phyloP scores from a whole-genome alignment of 1,284 basidiomycete species.

The Tausonia pullulans region DNA sequence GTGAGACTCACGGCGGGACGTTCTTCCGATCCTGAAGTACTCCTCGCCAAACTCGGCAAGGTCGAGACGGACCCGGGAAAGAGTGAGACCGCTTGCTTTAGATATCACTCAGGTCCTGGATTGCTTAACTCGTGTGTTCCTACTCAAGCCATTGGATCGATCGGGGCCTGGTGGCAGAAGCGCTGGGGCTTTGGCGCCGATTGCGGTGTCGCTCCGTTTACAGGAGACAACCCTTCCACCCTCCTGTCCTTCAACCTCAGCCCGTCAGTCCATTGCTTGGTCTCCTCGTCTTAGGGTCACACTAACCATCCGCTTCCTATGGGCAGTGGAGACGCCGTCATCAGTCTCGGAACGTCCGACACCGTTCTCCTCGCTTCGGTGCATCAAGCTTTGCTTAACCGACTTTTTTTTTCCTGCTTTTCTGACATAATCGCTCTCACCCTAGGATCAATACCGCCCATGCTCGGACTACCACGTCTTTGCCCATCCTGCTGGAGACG shows the following conservation, averaged over 20 bases:
- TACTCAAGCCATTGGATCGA: conserved; percentile 51
- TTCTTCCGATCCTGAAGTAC: conserved; percentile 33
- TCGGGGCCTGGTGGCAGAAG: conserved; percentile 59
- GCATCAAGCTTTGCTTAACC: neutral
- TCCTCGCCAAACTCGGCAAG: conserved; percentile 57
- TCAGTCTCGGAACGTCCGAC: conserved; percentile 85
- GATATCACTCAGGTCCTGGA: too few relatives aligned
- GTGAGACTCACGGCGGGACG: conserved; percentile 42
- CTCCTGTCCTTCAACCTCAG: conserved; percentile 52
- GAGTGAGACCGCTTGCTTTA: too few relatives aligned
- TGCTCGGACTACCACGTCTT: conserved; percentile 40
- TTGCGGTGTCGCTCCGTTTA: conserved; percentile 72
- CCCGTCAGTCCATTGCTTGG: conserved; percentile 22
- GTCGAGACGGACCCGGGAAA: conserved; percentile 57
- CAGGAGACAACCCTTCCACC: conserved; percentile 85
- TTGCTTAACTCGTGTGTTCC: too few relatives aligned
- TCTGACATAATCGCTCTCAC: neutral
- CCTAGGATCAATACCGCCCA: conserved; percentile 32
- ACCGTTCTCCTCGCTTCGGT: conserved; percentile 64
- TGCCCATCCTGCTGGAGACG: conserved; percentile 36
- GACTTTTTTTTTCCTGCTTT: too few relatives aligned
- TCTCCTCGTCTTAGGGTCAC: neutral
- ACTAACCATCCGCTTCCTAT: neutral
- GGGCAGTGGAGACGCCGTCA: conserved; percentile 74
- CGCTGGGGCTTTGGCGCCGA: conserved; percentile 65